Base-by-base conservation (phyloP, 331 rosid genomes). In the Erythrophleum ivorense region DNA sequence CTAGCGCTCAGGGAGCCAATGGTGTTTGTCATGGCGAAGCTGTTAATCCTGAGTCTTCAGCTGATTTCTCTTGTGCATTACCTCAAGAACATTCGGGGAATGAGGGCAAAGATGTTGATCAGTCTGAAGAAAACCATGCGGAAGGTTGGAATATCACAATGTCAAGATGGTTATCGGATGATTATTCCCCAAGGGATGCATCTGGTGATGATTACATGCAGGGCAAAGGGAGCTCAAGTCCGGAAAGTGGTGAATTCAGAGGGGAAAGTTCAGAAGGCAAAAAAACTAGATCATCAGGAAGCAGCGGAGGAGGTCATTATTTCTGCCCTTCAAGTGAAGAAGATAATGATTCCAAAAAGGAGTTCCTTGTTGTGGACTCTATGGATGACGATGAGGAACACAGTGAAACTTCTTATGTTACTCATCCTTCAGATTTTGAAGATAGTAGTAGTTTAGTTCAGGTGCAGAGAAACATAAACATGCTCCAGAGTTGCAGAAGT, bases 111-210 rank as follows among this genome's bases (percentile, higher is more conserved):
- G 66, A 67, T 43, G 45, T 18, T 46, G 81, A 45, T 31, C 60
- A n/a, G 16, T 29, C 69, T 50, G 91, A 50, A 9, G 82, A 72
- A 6, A 87, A 62, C 58, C 55, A 53, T n/a, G 62, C n/a, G 67
- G 67, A 59, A 45, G 78, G 72, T 5, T 83, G 87, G 78, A 79
- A 86, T 62, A 89, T 94, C 75, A 63, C 71, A 1, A 80, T 82
- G 88, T 94, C 97, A 34, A 91, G 92, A 78, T 94, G 98, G 98
- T 90, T 91, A n/a, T 78, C 68, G 11, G 92, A 88, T 19, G 85
- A 71, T 43, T 84, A 80, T 77, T 87, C 92, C n/a, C 91, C 94
- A 0, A 36, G 40, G 40, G 79, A 36, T 54, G 73, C 34, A 2
- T 57, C 68, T 55, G 87, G 60, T 82, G 88, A 74, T 63, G 84